phyloP scores from a whole-genome alignment of 2,329 filamentous ascomycete species.

The Harringtonia lauricola region DNA sequence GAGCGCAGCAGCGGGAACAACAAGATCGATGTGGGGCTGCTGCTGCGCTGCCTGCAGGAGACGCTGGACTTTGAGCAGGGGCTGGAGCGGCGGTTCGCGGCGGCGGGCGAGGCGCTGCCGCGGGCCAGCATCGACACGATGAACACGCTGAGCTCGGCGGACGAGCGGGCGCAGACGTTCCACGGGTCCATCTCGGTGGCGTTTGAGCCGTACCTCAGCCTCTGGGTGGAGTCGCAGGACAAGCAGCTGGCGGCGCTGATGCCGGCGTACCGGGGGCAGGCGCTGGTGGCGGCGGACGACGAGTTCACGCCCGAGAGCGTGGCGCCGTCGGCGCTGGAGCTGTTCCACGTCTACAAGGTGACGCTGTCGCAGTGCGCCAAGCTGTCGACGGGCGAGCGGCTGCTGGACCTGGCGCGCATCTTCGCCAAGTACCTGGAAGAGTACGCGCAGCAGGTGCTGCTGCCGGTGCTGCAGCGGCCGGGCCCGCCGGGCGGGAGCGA shows the following conservation, averaged over 20 bases:
- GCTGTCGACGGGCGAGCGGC: slow-evolving; percentile 76
- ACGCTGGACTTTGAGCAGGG: slow-evolving; percentile 95
- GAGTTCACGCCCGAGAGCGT: slow-evolving; percentile 88
- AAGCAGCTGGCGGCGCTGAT: slow-evolving; percentile 76
- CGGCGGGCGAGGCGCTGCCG: slow-evolving; percentile 34
- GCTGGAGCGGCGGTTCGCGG: slow-evolving; percentile 73
- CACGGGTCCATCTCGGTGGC: slow-evolving; percentile 89
- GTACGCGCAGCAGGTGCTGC: slow-evolving; percentile 85
- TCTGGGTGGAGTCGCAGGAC: slow-evolving; percentile 97
- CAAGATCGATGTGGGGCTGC: slow-evolving; percentile 39
- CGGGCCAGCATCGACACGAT: slow-evolving; percentile 85
- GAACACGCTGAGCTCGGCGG: slow-evolving; percentile 72
- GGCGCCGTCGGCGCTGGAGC: slow-evolving; percentile 85
- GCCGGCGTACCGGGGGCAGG: slow-evolving; percentile 76
- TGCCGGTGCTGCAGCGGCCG: slow-evolving; percentile 48
- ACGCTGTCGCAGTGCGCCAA: slow-evolving; percentile 92
- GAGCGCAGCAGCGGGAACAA: slow-evolving; percentile 68
- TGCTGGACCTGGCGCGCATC: slow-evolving; percentile 74
- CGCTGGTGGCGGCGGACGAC: slow-evolving; percentile 70
- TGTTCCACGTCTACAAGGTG: slow-evolving; percentile 94
- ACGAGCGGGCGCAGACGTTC: slow-evolving; percentile 68
- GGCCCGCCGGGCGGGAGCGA: not conserved
- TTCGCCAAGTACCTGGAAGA: slow-evolving; percentile 91
- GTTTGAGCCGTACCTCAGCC: slow-evolving; percentile 90
- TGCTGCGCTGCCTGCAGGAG: slow-evolving; percentile 39